Evolutionary conservation across 495 filamentous ascomycete species (phyloP), one percentile per base, ranked within the genome.

Genomic region (Parathielavia appendiculata): DNA sequence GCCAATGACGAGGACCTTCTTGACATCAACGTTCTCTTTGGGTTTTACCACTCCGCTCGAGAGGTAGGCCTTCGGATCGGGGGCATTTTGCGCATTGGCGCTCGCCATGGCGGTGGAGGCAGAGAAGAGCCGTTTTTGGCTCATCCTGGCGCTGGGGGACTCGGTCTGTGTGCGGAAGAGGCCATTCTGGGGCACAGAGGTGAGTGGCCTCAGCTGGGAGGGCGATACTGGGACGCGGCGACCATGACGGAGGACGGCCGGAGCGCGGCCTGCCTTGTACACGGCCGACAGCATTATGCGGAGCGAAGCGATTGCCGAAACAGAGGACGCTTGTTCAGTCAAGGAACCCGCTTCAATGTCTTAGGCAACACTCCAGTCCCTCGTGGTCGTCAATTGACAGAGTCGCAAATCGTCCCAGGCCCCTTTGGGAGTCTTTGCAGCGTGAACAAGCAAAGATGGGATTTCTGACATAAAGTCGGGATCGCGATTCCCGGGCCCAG

Each of bases 1-100:
- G 40, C 93, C 93, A 69, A 98, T 89, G 54, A 98, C 89, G 51
- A 98, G 79, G n/a, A 97, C 93, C 79, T 97, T 98, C 79, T 92
- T 95, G 56, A 98, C 93, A 75, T 96, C 86, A 44, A 97, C 86
- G 48, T 88, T 71, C 63, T 91, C 81, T 59, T 76, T 79, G 46
- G 83, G 86, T 65, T 86, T 86, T 61, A 97, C 83, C 50, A 83
- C 87, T 54, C 91, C 92, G 72, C 90, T 95, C 51, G 86, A 81
- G 55, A 97, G 78, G 71, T 95, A 96, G 51, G 92, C 89, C 67
- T 92, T 86, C 19, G 92, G 86, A 65, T 88, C 87, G 35, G 91
- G 92, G 43, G 90, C 85, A 61, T 80, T 74, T 71, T 92, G 83
- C 23, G 69, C 52, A 36, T 61, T 68, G 51, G 66, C 63, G 30